A percentile compares a stretch with the other conserved stretches of the same genome.
These are phyloP conservation scores for Fraxinus cuspidata DNA, from an alignment of 257 asterid genomes.

Conservation along the genomic window DNA sequence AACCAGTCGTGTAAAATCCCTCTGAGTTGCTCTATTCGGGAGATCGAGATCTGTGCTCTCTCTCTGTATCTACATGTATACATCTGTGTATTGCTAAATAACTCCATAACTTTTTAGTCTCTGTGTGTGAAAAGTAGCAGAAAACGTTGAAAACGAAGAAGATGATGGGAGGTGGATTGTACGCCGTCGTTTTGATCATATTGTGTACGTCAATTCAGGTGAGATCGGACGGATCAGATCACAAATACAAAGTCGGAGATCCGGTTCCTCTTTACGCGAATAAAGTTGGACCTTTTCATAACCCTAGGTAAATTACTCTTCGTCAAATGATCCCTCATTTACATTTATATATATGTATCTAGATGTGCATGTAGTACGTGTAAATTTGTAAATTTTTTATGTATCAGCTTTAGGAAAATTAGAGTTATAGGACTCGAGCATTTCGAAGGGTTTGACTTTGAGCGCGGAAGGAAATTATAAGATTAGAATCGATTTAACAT, in stretches of 20 bases:
- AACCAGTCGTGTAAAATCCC: no score
- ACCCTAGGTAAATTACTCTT: slow-evolving; percentile 54
- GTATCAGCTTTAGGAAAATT: neutral
- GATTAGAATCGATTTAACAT: neutral
- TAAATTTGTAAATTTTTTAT: neutral
- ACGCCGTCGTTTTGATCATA: slow-evolving; percentile 34
- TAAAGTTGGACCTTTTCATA: slow-evolving; percentile 91
- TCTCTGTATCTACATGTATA: no score
- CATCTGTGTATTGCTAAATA: no score
- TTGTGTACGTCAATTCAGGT: slow-evolving; percentile 28
- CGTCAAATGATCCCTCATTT: no score
- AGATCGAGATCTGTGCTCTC: no score
- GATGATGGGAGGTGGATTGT: slow-evolving; percentile 13
- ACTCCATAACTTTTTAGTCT: no score
- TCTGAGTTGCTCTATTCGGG: no score
- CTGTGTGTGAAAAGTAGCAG: no score
- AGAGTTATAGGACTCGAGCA: neutral
- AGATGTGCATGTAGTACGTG: neutral
- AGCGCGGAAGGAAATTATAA: neutral
- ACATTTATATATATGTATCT: neutral
- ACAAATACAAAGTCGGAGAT: slow-evolving; percentile 69
- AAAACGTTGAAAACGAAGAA: no score
- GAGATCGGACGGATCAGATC: slow-evolving; percentile 78
- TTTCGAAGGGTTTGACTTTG: neutral
- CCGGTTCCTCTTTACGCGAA: slow-evolving; percentile 23